Base-by-base conservation (phyloP, 306 rosid genomes). In the Rosa lucieae region DNA sequence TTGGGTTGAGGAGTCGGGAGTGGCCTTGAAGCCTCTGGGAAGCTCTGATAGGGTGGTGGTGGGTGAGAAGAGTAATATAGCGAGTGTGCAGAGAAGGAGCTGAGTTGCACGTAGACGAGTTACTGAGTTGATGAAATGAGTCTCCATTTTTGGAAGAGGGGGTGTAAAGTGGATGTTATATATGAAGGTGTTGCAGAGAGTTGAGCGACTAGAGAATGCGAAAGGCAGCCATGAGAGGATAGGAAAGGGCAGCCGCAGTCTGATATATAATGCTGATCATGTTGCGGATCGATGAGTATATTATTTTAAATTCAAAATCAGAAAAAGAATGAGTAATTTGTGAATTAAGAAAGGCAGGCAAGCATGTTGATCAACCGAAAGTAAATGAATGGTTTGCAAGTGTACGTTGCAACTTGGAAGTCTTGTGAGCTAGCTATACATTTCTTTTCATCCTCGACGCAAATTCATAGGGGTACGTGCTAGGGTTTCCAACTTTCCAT, bases 1-100 rank as follows among this genome's bases (percentile, higher is more conserved):
- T 8, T 86, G 3, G 43, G 82, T 51, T 48, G 89, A 68, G 12
- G 90, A 74, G 59, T 86, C 78, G 7, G 93, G 94, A 12, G 73
- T 18, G 29, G 86, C 85, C 26, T 82, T 78, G 86, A 92, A 95
- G 73, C 97, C 97, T 53, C 0, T 68, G 29, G 23, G 84, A 51
- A 95, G 89, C 78, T 81, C 83, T 21, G 26, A 74, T 11, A 39
- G 83, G 21, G 43, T 17, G 39, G 85, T 26, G 63, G 59, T 12
- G 74, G 59, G 65, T 0, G 44, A 8, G 76, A 43, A 77, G 53
- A 93, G 76, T 55, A 76, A 0, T 56, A 75, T 9, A 47, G 47
- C 18, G 11, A 88, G 37, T n/a, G 61, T 44, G 61, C 74, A 12
- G 0, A 78, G 62, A 35, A 79, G 84, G 21, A 70, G 44, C 2